Percentiles rank a stretch among this genome's conserved stretches.
Evolutionary conservation across 495 filamentous ascomycete species (phyloP).

Genomic region (Geoglossum glabrum): DNA sequence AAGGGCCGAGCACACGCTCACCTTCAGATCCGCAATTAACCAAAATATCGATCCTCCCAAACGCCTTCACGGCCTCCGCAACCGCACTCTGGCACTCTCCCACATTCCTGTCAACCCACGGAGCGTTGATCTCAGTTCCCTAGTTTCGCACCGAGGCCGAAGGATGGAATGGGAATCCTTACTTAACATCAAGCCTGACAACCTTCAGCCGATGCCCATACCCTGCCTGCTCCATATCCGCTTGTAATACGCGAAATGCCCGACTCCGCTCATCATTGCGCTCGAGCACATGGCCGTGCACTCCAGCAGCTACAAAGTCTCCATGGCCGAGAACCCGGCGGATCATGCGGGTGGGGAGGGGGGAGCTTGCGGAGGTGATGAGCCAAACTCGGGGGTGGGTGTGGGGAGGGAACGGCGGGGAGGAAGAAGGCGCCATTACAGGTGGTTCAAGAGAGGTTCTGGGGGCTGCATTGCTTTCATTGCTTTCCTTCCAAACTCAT

Average conservation of each 20-base stretch:
- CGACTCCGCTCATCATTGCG: conserved; percentile 28
- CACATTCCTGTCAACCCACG: conserved; percentile 10
- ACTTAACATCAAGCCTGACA: conserved; percentile 19
- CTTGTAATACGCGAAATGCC: conserved; percentile 30
- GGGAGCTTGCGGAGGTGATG: conserved; percentile 62
- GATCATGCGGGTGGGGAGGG: conserved; percentile 53
- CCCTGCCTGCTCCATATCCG: conserved; percentile 13
- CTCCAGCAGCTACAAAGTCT: conserved; percentile 50
- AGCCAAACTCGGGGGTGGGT: conserved; percentile 60
- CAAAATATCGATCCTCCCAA: conserved; percentile 74
- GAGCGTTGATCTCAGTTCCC: not conserved
- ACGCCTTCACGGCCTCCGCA: conserved; percentile 63
- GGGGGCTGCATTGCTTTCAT: not conserved
- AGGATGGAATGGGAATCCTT: not conserved
- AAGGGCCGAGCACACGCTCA: conserved; percentile 16
- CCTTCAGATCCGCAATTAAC: conserved; percentile 75
- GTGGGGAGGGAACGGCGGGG: conserved; percentile 36
- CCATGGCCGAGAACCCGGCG: conserved; percentile 64
- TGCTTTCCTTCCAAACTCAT: not conserved
- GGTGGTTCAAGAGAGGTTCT: not conserved
- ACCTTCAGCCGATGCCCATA: conserved; percentile 20
- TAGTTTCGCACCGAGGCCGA: not conserved
- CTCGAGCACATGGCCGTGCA: conserved; percentile 38
- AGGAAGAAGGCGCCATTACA: not conserved
- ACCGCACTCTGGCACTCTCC: conserved; percentile 58